phyloP scores from a whole-genome alignment of 73 alveolate genomes.

The Paramecium tetraurelia region DNA sequence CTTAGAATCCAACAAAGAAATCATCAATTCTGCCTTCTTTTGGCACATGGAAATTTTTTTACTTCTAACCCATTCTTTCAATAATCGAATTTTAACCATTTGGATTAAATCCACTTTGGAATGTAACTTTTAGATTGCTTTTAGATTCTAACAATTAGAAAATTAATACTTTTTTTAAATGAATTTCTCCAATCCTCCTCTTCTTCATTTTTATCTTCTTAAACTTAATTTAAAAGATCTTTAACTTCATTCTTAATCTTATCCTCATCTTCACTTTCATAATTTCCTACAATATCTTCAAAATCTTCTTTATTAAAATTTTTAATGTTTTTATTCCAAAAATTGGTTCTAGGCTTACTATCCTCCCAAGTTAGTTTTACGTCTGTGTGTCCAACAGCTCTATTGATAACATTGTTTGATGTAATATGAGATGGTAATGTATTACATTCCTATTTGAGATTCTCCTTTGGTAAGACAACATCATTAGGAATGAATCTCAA shows the following conservation, averaged over 20 bases:
- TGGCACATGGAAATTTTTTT: not conserved
- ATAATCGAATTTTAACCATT: not conserved
- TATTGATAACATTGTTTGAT: constrained; percentile 67
- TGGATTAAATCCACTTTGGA: constrained; percentile 23
- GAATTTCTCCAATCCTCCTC: constrained; percentile 61
- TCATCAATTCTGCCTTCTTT: constrained; percentile 25
- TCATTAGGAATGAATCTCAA: constrained; percentile 90
- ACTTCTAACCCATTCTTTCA: not conserved
- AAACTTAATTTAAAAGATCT: constrained; percentile 75
- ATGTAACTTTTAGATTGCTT: not conserved
- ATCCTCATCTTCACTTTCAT: constrained; percentile 78
- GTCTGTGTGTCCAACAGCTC: constrained; percentile 91
- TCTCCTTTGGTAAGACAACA: constrained; percentile 78
- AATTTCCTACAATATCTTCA: constrained; percentile 70
- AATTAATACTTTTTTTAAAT: constrained; percentile 42
- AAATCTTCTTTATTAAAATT: constrained; percentile 84
- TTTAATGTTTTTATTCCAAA: constrained; percentile 78
- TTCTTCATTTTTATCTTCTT: constrained; percentile 76
- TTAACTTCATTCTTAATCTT: constrained; percentile 75
- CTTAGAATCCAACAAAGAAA: constrained; percentile 48
- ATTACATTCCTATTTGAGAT: constrained; percentile 81
- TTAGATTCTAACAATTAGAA: not conserved
- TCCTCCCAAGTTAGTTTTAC: constrained; percentile 96
- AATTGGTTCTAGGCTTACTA: constrained; percentile 84
- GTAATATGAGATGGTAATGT: constrained; percentile 88